Evolutionary conservation across 768 basidiomycete species (phyloP), one percentile per base, ranked within the genome.

Genomic region (Suillus bovinus): DNA sequence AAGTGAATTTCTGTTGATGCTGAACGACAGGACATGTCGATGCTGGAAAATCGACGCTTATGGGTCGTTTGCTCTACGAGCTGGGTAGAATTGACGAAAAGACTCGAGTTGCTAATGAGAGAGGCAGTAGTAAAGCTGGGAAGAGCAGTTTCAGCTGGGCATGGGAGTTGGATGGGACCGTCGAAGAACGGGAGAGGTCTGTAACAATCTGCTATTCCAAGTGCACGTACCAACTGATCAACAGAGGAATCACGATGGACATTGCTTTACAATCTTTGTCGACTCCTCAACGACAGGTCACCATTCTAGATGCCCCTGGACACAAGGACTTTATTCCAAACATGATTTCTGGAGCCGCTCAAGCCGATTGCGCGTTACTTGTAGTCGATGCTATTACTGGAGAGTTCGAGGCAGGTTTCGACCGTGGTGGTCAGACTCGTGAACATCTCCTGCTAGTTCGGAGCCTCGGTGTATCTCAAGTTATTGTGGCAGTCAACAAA

Each of bases 261-360:
- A 91, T 99, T 61, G 96, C 95, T 2, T 81, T 89, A 58, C 90
- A 95, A 69, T 86, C 87, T 49, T 79, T 94, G 63, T 73, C 82
- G 6, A 98, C 95, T 0, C 78, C 86, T 0, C 82, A 89, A 65
- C 84, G 91, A 56, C 84, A 87, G 65, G 87, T 99, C 66, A 97
- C 94, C 2, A 85, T 99, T n/a, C 84, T 99, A 34, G 97, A 99
- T 69, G 96, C 96, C 0, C 97, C 97, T 0, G 97, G 97, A 0
- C 97, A 99, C 76, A 90, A 88, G 66, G 97, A 99, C 71, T 99
- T 99, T 69, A 91, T 99, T 65, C 97, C 97, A 1, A 99, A 99
- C 72, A 99, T 99, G 96, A 99, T 99, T 58, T 98, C 96, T 0
- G 97, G 97, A 1, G 96, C 97, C 8, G 88, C 96, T 2, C 97